These are phyloP conservation scores for Zasmidium angulare DNA, from an alignment of 2,329 filamentous ascomycete species.

Conservation along the genomic window DNA sequence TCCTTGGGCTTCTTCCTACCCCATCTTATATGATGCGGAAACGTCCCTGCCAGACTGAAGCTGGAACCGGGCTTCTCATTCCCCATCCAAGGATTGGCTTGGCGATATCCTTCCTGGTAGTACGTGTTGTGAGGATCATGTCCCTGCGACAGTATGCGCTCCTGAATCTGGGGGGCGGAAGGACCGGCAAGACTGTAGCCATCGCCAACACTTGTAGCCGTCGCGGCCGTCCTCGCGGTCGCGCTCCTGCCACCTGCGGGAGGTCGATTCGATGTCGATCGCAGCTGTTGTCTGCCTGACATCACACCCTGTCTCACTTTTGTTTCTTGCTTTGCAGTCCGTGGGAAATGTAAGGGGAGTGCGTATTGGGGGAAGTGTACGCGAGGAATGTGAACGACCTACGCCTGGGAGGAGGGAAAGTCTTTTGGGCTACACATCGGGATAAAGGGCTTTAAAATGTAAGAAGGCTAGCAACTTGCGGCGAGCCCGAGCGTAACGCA, in stretches of 20 bases:
- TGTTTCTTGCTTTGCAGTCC: not conserved
- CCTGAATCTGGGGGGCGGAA: not conserved
- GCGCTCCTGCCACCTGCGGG: not conserved
- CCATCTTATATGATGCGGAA: conserved; percentile 28
- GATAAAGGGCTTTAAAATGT: not conserved
- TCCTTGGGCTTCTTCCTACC: conserved; percentile 11
- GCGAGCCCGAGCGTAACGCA: conserved; percentile 2
- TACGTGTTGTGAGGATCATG: conserved; percentile 28
- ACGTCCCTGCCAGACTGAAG: conserved; percentile 27
- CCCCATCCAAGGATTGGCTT: conserved; percentile 28
- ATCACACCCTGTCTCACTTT: conserved; percentile 8
- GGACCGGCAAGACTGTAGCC: conserved; percentile 21
- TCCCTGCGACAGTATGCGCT: not conserved
- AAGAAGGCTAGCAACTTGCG: not conserved
- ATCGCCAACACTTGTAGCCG: conserved; percentile 8
- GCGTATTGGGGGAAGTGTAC: not conserved
- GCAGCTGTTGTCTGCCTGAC: not conserved
- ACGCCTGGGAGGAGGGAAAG: not conserved
- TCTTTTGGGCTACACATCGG: not conserved
- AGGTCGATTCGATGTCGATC: not conserved
- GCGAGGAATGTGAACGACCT: conserved; percentile 8
- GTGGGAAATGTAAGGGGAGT: conserved; percentile 1
- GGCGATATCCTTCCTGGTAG: conserved; percentile 27
- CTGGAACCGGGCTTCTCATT: conserved; percentile 19
- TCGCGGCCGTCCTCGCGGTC: not conserved